A percentile compares a stretch with the other conserved stretches of the same genome.
phyloP scores from a whole-genome alignment of 225 moss, liverwort and hornwort species.

The Sphagnum contortum region DNA sequence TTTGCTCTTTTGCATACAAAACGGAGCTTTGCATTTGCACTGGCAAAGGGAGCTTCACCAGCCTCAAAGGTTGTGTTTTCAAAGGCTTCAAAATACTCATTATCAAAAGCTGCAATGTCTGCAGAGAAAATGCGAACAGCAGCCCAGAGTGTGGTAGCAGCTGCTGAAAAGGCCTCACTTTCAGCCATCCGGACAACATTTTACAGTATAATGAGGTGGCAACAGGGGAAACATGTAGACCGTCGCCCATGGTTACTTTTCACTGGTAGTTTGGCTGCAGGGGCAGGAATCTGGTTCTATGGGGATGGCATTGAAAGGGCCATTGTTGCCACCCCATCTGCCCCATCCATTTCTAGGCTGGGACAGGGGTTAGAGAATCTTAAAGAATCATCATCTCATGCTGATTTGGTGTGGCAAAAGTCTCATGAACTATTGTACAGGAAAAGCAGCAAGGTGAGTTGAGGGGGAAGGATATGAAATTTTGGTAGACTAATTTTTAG shows the following conservation, averaged over 20 bases:
- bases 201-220: slow-evolving; percentile 44
- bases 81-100: slow-evolving; percentile 15
- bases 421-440: not conserved
- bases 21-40: slow-evolving; percentile 20
- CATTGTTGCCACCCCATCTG: slow-evolving; percentile 22
- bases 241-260: slow-evolving; percentile 33
- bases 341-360: slow-evolving; percentile 26
- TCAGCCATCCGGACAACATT: slow-evolving; percentile 39
- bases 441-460: not conserved
- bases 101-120: slow-evolving; percentile 16
- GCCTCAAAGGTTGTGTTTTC: slow-evolving; percentile 19
- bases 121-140: slow-evolving; percentile 30
- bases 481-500: too few relatives aligned
- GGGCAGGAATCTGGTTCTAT: slow-evolving; percentile 16
- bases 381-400: slow-evolving; percentile 11
- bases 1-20: slow-evolving; percentile 26
- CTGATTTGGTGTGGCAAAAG: not conserved
- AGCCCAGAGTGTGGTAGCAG: slow-evolving; percentile 33
- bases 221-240: slow-evolving; percentile 15
- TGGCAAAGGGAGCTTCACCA: slow-evolving; percentile 15
- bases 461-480: not conserved
- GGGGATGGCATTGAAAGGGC: slow-evolving; percentile 33
- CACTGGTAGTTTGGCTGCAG: slow-evolving; percentile 20
- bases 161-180: slow-evolving; percentile 40
- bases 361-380: slow-evolving; percentile 39